A percentile compares a stretch with the other conserved stretches of the same genome.
Conservation (phyloP, 139 green algal species). For the Coelastrella sp. region DNA sequence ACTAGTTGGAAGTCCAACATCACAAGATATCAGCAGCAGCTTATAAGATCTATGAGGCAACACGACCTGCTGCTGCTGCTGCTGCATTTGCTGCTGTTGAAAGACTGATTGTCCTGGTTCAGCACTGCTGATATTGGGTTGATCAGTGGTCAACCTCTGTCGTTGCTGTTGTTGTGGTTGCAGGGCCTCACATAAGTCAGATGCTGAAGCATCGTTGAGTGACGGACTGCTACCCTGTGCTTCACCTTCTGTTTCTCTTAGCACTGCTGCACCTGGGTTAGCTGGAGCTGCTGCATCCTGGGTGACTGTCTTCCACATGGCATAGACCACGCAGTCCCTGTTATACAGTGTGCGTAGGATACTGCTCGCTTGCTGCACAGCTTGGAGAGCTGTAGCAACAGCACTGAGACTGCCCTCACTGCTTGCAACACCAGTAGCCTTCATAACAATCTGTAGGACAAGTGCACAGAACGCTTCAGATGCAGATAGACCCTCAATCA, state of each 20-base stretch:
- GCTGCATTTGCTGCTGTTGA: slow-evolving; percentile 11
- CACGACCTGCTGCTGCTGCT: not conserved
- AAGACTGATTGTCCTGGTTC: too few relatives aligned
- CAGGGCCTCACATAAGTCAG: not conserved
- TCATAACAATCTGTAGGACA: not conserved
- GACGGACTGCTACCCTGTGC: not conserved
- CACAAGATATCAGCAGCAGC: slow-evolving; percentile 21
- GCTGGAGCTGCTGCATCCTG: slow-evolving; percentile 9
- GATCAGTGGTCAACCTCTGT: not conserved
- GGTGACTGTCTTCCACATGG: too few relatives aligned
- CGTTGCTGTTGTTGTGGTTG: not conserved
- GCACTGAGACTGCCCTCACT: too few relatives aligned
- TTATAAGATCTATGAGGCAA: not conserved
- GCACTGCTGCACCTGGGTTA: not conserved
- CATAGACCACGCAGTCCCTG: slow-evolving; percentile 8
- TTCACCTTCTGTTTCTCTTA: not conserved
- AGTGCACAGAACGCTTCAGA: not conserved
- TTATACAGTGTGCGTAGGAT: not conserved
- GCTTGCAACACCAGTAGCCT: too few relatives aligned
- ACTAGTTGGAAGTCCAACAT: not conserved
- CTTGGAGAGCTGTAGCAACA: not conserved
- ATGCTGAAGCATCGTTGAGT: not conserved
- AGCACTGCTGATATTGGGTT: not conserved
- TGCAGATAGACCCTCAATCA: too few relatives aligned
- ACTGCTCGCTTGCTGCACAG: not conserved